Percentiles rank a stretch among this genome's conserved stretches.
phyloP scores from a whole-genome alignment of 2,329 filamentous ascomycete species.

The Teratosphaeria destructans region DNA sequence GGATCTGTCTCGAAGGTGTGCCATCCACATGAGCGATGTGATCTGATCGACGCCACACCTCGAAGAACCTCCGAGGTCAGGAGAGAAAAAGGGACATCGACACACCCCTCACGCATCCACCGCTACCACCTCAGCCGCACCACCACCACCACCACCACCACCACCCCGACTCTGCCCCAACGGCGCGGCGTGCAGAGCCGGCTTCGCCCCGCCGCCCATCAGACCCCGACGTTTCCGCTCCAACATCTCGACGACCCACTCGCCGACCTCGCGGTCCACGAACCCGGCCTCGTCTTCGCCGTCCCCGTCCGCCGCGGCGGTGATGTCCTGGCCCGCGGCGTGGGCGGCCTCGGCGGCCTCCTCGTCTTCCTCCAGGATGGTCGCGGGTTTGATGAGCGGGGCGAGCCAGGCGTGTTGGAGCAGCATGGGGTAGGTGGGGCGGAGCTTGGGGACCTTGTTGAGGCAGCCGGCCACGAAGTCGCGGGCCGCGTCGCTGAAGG shows the following conservation, averaged over 20 bases:
- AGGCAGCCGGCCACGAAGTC: constrained; percentile 85
- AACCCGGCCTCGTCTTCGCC: constrained; percentile 18
- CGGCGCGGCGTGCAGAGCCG: constrained; percentile 79
- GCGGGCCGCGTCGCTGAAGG: constrained; percentile 67
- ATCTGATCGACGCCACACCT: no score
- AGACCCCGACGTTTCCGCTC: constrained; percentile 53
- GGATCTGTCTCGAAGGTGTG: no score
- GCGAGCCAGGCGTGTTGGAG: constrained; percentile 83
- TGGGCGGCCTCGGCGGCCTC: constrained; percentile 36
- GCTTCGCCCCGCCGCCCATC: constrained; percentile 50
- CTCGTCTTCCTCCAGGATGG: constrained; percentile 60
- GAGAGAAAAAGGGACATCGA: background rate
- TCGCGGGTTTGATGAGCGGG: constrained; percentile 63
- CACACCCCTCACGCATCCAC: background rate
- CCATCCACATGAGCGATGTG: no score
- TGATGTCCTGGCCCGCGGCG: constrained; percentile 7
- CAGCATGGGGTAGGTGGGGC: constrained; percentile 89
- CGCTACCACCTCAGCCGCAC: background rate
- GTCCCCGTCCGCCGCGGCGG: constrained; percentile 7
- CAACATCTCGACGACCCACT: constrained; percentile 69
- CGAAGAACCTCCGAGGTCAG: background rate
- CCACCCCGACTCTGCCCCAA: constrained; percentile 42
- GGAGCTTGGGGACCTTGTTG: constrained; percentile 81
- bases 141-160: background rate
- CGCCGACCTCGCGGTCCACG: constrained; percentile 69